Conservation (phyloP, 148 eudicot species). For the Vaccinium corymbosum region DNA sequence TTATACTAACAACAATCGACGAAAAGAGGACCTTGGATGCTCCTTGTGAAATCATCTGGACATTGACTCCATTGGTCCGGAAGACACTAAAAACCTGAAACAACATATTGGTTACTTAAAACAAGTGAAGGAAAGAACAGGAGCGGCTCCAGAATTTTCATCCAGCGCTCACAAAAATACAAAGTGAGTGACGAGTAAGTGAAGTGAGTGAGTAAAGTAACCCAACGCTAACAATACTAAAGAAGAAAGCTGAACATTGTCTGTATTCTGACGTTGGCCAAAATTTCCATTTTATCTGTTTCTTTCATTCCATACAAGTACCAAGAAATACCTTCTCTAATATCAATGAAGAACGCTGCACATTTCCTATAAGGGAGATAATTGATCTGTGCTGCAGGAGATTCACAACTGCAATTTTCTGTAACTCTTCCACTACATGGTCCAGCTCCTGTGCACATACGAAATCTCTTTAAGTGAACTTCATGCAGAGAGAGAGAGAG, state of each 20-base stretch:
- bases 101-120: not conserved
- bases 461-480: not conserved
- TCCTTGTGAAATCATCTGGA: slow-evolving; percentile 95
- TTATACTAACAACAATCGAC: not conserved
- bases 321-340: slow-evolving; percentile 52
- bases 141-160: too few species aligned
- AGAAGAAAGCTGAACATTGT: not conserved
- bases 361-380: slow-evolving; percentile 85
- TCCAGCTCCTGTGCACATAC: slow-evolving; percentile 62
- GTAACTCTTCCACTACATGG: slow-evolving; percentile 67
- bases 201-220: too few species aligned
- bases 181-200: too few species aligned
- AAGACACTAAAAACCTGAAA: slow-evolving; percentile 69
- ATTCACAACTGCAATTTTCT: slow-evolving; percentile 81
- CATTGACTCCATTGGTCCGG: slow-evolving; percentile 59
- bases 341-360: slow-evolving; percentile 72
- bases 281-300: not conserved
- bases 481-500: too few species aligned
- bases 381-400: slow-evolving; percentile 71
- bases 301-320: not conserved
- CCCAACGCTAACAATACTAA: not conserved
- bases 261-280: not conserved
- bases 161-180: too few species aligned
- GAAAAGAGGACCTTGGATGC: slow-evolving; percentile 57
- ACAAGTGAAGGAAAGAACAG: not conserved